These are phyloP conservation scores for Clohesyomyces aquaticus DNA, from an alignment of 495 filamentous ascomycete genomes.

Conservation along the genomic window DNA sequence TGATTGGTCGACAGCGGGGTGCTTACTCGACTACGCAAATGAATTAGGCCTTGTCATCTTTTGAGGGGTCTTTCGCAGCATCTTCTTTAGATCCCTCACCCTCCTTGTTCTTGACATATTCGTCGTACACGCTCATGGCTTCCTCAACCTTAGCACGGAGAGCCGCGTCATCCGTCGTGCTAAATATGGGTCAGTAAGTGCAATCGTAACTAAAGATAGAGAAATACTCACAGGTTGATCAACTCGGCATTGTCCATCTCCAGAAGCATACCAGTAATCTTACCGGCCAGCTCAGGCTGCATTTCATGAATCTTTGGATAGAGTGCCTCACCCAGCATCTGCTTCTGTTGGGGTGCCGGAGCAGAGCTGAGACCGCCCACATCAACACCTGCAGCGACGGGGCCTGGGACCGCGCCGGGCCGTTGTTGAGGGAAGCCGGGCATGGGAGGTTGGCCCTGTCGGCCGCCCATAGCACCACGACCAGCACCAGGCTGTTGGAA, in stretches of 20 bases:
- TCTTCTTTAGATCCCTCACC: constrained; percentile 44
- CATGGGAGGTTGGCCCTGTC: constrained; percentile 35
- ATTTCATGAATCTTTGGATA: constrained; percentile 96
- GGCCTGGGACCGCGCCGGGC: constrained; percentile 53
- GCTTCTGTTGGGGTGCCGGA: constrained; percentile 83
- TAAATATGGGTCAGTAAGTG: constrained; percentile 47
- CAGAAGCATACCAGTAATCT: constrained; percentile 99
- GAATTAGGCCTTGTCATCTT: constrained; percentile 40
- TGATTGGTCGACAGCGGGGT: neutral
- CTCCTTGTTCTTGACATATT: constrained; percentile 87
- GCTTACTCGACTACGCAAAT: constrained; percentile 2
- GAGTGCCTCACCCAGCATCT: constrained; percentile 93
- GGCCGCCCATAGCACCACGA: constrained; percentile 31
- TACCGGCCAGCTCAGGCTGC: constrained; percentile 93
- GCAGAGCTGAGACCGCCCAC: constrained; percentile 56
- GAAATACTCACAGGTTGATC: constrained; percentile 82
- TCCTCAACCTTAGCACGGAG: constrained; percentile 95
- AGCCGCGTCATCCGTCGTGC: constrained; percentile 85
- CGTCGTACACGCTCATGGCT: constrained; percentile 94
- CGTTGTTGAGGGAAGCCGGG: constrained; percentile 56
- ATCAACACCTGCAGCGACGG: constrained; percentile 49
- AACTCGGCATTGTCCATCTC: constrained; percentile 98
- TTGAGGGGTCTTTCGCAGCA: constrained; percentile 25
- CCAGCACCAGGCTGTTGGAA: constrained; percentile 31
- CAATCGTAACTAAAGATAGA: constrained; percentile 24